Conservation (phyloP, 2,329 filamentous ascomycete species). For the Neocatenulostroma microsporum region DNA sequence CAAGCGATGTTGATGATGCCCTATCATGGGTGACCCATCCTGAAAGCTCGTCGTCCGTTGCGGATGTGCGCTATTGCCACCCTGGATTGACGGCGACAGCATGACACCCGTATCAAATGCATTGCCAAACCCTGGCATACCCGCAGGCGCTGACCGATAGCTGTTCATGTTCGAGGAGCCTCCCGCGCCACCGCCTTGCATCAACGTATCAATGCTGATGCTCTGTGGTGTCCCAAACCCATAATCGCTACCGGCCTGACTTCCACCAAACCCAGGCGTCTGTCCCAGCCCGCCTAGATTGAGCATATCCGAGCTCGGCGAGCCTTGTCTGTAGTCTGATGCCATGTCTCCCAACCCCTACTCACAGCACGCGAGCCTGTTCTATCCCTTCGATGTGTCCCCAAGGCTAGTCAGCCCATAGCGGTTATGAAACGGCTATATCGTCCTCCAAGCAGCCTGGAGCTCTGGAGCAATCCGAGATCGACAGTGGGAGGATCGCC, state of each 20-base stretch:
- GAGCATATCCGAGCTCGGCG: conserved; percentile 16
- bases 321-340: conserved; percentile 12
- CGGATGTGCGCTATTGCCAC: background rate
- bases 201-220: conserved; percentile 14
- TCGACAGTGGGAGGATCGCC: no score
- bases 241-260: conserved; percentile 24
- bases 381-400: no score
- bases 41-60: conserved; percentile 8
- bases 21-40: conserved; percentile 15
- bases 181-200: conserved; percentile 12
- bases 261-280: conserved; percentile 18
- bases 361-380: no score
- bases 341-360: no score
- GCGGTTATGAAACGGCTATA: no score
- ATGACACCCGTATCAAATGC: conserved; percentile 14
- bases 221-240: conserved; percentile 20
- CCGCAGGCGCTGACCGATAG: conserved; percentile 13
- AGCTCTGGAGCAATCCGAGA: no score
- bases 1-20: conserved; percentile 20
- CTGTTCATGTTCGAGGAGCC: conserved; percentile 8
- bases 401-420: no score
- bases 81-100: conserved; percentile 12
- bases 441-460: no score
- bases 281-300: conserved; percentile 15
- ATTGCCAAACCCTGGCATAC: conserved; percentile 8